These are phyloP conservation scores for Xylariales sp. DNA, from an alignment of 2,329 filamentous ascomycete genomes.

Conservation along the genomic window DNA sequence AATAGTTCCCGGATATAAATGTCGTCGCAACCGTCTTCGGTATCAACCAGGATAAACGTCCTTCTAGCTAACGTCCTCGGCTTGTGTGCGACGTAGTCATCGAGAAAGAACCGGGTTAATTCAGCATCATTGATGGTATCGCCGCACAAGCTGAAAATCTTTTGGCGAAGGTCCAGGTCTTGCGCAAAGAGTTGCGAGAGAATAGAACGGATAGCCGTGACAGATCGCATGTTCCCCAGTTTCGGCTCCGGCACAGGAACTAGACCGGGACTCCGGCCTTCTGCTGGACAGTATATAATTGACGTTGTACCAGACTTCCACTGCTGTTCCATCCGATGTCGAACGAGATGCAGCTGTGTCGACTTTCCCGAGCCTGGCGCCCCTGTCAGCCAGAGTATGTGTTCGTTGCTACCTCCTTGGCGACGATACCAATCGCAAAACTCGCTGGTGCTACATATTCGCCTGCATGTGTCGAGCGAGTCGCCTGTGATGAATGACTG, in stretches of 20 bases:
- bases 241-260: slow-evolving; percentile 4
- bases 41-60: slow-evolving; percentile 36
- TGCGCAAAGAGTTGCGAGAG: slow-evolving; percentile 33
- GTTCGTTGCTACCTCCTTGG: slow-evolving; percentile 24
- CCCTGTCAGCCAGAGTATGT: slow-evolving; percentile 36
- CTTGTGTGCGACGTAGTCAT: slow-evolving; percentile 24
- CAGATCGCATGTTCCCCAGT: slow-evolving; percentile 20
- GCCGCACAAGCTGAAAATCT: slow-evolving; percentile 7
- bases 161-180: slow-evolving; percentile 27
- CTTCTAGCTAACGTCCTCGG: slow-evolving; percentile 24
- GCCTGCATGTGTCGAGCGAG: slow-evolving; percentile 21
- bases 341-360: slow-evolving; percentile 28
- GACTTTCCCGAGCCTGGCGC: slow-evolving; percentile 34
- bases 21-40: slow-evolving; percentile 23
- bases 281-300: slow-evolving; percentile 31
- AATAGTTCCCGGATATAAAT: slow-evolving; percentile 33
- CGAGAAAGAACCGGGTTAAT: slow-evolving; percentile 31
- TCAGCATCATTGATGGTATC: slow-evolving; percentile 16
- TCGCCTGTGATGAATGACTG: background rate
- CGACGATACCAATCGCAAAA: slow-evolving; percentile 36
- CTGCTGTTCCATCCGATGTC: slow-evolving; percentile 30
- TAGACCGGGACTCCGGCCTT: slow-evolving; percentile 10
- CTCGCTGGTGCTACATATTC: slow-evolving; percentile 28
- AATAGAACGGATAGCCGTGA: slow-evolving; percentile 29
- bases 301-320: slow-evolving; percentile 26